These are phyloP conservation scores for Epicoccum nigrum DNA, from an alignment of 2,329 filamentous ascomycete species.

Conservation along the genomic window DNA sequence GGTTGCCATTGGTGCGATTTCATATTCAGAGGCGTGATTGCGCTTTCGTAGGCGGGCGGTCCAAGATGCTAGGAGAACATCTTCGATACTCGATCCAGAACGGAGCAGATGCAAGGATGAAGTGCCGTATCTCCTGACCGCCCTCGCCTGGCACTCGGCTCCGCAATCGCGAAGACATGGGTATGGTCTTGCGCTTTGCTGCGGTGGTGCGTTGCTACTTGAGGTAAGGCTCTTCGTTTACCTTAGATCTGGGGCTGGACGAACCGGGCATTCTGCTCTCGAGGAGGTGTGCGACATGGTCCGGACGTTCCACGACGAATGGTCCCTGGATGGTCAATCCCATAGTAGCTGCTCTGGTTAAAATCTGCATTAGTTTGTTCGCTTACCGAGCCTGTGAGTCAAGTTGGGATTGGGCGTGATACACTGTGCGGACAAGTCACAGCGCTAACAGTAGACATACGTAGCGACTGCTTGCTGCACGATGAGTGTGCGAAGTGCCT, in stretches of 20 bases:
- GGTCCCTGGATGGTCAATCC: neutral
- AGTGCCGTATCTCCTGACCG: constrained; percentile 32
- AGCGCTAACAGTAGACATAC: constrained; percentile 29
- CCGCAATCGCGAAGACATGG: constrained; percentile 15
- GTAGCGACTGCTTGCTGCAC: constrained; percentile 19
- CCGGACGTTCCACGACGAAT: neutral
- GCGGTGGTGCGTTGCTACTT: constrained; percentile 10
- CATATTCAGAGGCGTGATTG: neutral
- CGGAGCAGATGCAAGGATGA: constrained; percentile 23
- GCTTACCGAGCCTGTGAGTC: constrained; percentile 2
- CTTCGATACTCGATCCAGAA: constrained; percentile 29
- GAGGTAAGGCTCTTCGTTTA: constrained; percentile 17
- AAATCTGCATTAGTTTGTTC: constrained; percentile 9
- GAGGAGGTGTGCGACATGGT: no score
- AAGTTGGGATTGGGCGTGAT: neutral
- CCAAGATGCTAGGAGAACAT: constrained; percentile 24
- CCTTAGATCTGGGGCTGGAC: constrained; percentile 1
- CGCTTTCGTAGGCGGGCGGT: neutral
- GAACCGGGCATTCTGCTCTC: neutral
- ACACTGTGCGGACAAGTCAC: constrained; percentile 9
- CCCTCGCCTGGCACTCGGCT: constrained; percentile 17
- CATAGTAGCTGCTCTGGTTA: constrained; percentile 6
- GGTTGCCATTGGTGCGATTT: neutral
- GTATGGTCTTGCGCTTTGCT: constrained; percentile 10
- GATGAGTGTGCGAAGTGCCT: neutral